phyloP scores from a whole-genome alignment of 192 early-diverging fungal genomes.

The Rhizophagus prolifer region DNA sequence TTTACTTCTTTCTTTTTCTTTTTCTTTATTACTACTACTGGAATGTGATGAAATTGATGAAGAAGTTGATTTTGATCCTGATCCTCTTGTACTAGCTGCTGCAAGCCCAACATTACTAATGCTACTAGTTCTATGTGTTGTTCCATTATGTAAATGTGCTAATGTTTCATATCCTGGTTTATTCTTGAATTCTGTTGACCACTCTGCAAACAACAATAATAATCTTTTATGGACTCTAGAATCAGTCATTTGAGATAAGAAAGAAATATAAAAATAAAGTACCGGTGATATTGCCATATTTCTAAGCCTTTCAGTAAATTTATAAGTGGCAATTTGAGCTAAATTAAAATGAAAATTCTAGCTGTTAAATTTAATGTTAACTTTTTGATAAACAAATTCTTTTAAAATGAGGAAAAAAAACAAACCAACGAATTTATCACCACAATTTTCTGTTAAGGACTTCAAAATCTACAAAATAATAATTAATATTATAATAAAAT shows the following conservation, averaged over 20 bases:
- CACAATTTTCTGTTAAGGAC: slow-evolving; percentile 14
- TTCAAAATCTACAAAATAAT: slow-evolving; percentile 9
- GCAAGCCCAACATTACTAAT: neutral
- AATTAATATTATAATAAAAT: neutral
- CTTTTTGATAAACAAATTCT: neutral
- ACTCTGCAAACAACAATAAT: slow-evolving; percentile 4
- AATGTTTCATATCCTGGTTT: neutral
- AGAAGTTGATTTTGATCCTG: neutral
- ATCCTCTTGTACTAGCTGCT: neutral
- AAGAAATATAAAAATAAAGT: neutral
- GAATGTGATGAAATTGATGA: neutral
- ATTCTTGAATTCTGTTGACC: slow-evolving; percentile 11
- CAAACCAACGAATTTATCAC: slow-evolving; percentile 7
- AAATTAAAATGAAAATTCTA: neutral
- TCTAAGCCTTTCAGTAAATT: slow-evolving; percentile 13
- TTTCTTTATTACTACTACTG: neutral
- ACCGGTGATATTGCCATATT: slow-evolving; percentile 15
- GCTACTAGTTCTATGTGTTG: neutral
- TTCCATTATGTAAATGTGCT: neutral
- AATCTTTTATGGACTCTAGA: slow-evolving; percentile 19
- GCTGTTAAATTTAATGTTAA: neutral
- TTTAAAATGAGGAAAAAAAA: neutral
- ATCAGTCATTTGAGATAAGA: neutral
- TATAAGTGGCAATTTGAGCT: slow-evolving; percentile 14
- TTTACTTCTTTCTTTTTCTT: neutral